Conservation (phyloP, 345 rosid genomes). For the Rhizophora apiculata region DNA sequence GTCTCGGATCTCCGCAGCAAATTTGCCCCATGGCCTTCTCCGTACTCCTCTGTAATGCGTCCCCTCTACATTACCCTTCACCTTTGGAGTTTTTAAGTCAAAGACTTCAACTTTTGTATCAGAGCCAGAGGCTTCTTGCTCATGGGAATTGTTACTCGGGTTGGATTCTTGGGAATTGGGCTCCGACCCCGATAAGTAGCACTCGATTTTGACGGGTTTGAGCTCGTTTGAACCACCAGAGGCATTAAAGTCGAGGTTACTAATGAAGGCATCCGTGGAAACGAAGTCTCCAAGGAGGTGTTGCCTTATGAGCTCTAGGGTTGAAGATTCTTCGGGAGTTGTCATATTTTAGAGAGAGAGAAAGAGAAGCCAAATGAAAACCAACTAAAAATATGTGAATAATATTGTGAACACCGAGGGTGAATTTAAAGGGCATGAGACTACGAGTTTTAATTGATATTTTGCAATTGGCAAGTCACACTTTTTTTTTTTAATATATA, state of each 20-base stretch:
- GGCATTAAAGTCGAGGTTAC: conserved; percentile 24
- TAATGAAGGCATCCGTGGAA: conserved; percentile 38
- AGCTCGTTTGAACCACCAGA: conserved; percentile 22
- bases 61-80: conserved; percentile 14
- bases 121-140: conserved; percentile 6
- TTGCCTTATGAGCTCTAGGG: conserved; percentile 42
- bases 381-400: neutral
- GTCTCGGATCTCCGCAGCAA: conserved; percentile 92
- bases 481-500: neutral
- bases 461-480: neutral
- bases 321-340: conserved; percentile 34
- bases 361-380: neutral
- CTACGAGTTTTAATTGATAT: neutral
- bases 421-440: neutral
- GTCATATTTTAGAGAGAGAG: conserved; percentile 23
- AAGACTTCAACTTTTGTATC: conserved; percentile 27
- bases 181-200: conserved; percentile 30
- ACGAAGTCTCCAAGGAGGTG: conserved; percentile 57
- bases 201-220: conserved; percentile 33
- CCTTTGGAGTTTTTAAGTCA: conserved; percentile 19
- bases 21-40: conserved; percentile 93
- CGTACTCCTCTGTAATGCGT: conserved; percentile 85
- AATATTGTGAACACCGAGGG: neutral
- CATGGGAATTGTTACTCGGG: conserved; percentile 14
- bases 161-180: conserved; percentile 35